Evolutionary conservation across 208 protist species (phyloP).

Genomic region (Leishmania tarentolae): DNA sequence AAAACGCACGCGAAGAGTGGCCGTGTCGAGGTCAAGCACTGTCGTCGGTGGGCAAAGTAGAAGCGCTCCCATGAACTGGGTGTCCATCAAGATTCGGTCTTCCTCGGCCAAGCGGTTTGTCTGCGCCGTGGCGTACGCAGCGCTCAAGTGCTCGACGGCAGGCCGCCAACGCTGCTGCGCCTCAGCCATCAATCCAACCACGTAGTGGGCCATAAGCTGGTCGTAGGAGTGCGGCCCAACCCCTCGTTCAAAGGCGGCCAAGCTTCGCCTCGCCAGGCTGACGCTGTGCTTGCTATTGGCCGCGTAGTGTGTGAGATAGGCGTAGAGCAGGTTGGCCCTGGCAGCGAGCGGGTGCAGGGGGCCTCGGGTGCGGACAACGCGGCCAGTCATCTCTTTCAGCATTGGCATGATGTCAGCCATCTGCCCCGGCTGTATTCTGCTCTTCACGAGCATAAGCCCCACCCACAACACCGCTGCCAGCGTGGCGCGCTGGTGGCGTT

Average conservation of each 20-base stretch:
- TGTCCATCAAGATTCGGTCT: slow-evolving; percentile 29
- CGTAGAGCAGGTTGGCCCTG: slow-evolving; percentile 37
- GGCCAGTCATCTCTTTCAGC: slow-evolving; percentile 43
- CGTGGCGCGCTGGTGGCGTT: slow-evolving; percentile 41
- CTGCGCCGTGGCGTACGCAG: slow-evolving; percentile 50
- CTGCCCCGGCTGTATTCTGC: slow-evolving; percentile 33
- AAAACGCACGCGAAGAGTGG: slow-evolving; percentile 17
- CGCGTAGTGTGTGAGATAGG: slow-evolving; percentile 24
- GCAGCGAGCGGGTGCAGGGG: slow-evolving; percentile 56
- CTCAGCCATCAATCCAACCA: slow-evolving; percentile 26
- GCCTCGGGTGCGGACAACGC: slow-evolving; percentile 37
- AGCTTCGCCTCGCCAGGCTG: slow-evolving; percentile 34
- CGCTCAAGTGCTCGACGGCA: slow-evolving; percentile 58
- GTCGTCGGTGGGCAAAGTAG: slow-evolving; percentile 41
- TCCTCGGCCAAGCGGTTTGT: slow-evolving; percentile 32
- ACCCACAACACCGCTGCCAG: slow-evolving; percentile 50
- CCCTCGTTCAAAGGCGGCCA: slow-evolving; percentile 35
- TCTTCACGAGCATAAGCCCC: slow-evolving; percentile 37
- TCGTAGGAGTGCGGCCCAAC: slow-evolving; percentile 36
- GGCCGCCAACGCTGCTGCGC: slow-evolving; percentile 45
- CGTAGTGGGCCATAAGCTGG: slow-evolving; percentile 34
- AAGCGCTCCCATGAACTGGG: slow-evolving; percentile 43
- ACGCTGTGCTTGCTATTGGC: slow-evolving; percentile 33
- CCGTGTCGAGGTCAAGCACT: slow-evolving; percentile 35
- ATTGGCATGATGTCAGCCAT: slow-evolving; percentile 26